Percentiles rank a stretch among this genome's conserved stretches.
These are phyloP conservation scores for Paramecium primaurelia DNA, from an alignment of 73 alveolate species.

Conservation along the genomic window DNA sequence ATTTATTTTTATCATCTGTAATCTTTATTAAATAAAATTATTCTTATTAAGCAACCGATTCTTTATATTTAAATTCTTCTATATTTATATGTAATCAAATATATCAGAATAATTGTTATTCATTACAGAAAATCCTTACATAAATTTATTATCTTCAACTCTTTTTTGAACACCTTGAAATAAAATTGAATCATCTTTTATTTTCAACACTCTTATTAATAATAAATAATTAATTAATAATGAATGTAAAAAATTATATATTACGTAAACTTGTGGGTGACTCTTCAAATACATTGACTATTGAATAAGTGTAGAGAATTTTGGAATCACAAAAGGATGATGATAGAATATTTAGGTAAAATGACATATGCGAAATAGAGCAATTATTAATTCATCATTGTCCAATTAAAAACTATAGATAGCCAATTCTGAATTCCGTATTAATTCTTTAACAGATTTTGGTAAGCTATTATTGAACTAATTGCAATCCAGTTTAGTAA, in stretches of 20 bases:
- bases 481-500: background rate
- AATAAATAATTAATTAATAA: background rate
- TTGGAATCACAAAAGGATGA: background rate
- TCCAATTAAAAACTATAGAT: background rate
- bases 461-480: background rate
- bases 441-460: background rate
- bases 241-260: constrained; percentile 27
- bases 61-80: too few species aligned
- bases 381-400: constrained; percentile 13
- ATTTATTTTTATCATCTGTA: constrained; percentile 36
- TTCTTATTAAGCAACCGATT: too few species aligned
- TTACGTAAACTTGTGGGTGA: background rate
- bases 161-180: background rate
- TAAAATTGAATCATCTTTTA: background rate
- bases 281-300: background rate
- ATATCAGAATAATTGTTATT: too few species aligned
- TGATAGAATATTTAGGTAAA: constrained; percentile 30
- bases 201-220: background rate
- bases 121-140: too few species aligned
- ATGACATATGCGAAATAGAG: background rate
- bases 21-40: background rate
- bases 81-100: too few species aligned
- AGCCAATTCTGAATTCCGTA: background rate
- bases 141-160: background rate
- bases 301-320: background rate